Percentiles rank a stretch among this genome's conserved stretches.
Evolutionary conservation across 371 early-diverging fungal species (phyloP).

Genomic region (Lichtheimia hyalospora): DNA sequence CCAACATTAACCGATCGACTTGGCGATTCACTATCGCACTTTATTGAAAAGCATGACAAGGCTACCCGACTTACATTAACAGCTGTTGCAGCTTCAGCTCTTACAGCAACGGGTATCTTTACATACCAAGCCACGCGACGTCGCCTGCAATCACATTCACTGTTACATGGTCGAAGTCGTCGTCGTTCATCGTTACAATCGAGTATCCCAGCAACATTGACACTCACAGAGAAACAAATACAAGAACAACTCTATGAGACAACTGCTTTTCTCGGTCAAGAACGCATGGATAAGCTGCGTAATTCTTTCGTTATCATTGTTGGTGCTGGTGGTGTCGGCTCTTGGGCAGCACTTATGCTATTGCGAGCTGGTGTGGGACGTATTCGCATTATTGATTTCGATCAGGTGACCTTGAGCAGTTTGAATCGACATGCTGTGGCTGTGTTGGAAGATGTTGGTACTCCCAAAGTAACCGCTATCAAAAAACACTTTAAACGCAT

Average conservation of each 20-base stretch:
- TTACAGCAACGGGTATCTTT: slow-evolving; percentile 57
- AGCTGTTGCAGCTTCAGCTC: slow-evolving; percentile 61
- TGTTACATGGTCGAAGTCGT: slow-evolving; percentile 40
- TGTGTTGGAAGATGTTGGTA: slow-evolving; percentile 85
- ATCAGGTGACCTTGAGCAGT: slow-evolving; percentile 89
- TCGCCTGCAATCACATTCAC: slow-evolving; percentile 31
- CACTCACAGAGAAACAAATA: slow-evolving; percentile 63
- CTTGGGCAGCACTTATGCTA: slow-evolving; percentile 90
- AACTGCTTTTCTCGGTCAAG: slow-evolving; percentile 84
- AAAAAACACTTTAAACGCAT: slow-evolving; percentile 69
- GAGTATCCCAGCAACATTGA: background rate
- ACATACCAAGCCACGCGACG: slow-evolving; percentile 43
- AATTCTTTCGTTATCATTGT: slow-evolving; percentile 89
- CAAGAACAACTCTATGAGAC: slow-evolving; percentile 86
- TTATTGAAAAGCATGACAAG: slow-evolving; percentile 11
- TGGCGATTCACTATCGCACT: slow-evolving; percentile 12
- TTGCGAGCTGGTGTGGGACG: slow-evolving; percentile 85
- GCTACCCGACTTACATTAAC: slow-evolving; percentile 36
- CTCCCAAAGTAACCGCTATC: slow-evolving; percentile 81
- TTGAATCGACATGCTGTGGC: slow-evolving; percentile 95
- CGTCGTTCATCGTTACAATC: background rate
- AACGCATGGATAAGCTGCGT: slow-evolving; percentile 65
- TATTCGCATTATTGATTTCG: slow-evolving; percentile 93
- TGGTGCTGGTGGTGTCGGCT: slow-evolving; percentile 95
- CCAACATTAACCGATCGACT: slow-evolving; percentile 11